These are phyloP conservation scores for Saccharomycopsis amapae DNA, from an alignment of 805 yeast species.

Conservation along the genomic window DNA sequence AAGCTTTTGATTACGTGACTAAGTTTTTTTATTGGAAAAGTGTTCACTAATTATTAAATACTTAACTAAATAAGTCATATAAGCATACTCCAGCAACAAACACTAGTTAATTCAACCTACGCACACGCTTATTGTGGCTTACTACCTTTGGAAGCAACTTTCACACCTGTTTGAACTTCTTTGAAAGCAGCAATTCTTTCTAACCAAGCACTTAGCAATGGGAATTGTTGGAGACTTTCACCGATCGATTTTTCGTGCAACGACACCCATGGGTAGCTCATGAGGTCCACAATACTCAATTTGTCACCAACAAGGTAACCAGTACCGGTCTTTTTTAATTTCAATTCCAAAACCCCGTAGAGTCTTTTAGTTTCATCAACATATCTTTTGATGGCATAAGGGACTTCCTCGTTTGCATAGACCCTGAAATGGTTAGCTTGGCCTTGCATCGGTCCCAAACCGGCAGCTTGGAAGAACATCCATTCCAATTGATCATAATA, in stretches of 20 bases:
- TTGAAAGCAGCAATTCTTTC: slow-evolving; percentile 30
- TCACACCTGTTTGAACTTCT: slow-evolving; percentile 31
- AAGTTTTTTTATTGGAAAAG: too few relatives aligned
- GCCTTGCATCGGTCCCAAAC: slow-evolving; percentile 58
- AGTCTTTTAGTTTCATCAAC: slow-evolving; percentile 45
- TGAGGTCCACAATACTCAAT: slow-evolving; percentile 52
- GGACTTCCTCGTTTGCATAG: slow-evolving; percentile 44
- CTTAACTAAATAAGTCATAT: too few relatives aligned
- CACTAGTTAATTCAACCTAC: too few relatives aligned
- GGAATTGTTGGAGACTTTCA: slow-evolving; percentile 33
- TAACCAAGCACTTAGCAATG: slow-evolving; percentile 36
- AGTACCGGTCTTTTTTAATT: slow-evolving; percentile 38
- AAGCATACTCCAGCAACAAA: too few relatives aligned
- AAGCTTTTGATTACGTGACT: too few relatives aligned
- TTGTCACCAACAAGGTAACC: slow-evolving; percentile 58
- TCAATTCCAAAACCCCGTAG: slow-evolving; percentile 46
- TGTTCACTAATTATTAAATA: too few relatives aligned
- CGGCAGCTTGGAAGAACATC: slow-evolving; percentile 51
- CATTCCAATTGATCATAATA: slow-evolving; percentile 51
- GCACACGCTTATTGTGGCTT: too few relatives aligned
- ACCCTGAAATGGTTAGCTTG: slow-evolving; percentile 44
- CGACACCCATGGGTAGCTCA: slow-evolving; percentile 41
- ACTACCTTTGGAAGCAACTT: too few relatives aligned
- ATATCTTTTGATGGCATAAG: slow-evolving; percentile 48
- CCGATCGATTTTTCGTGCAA: slow-evolving; percentile 23